These are phyloP conservation scores for Ceratocystis cacaofunesta DNA, from an alignment of 2,329 filamentous ascomycete species.

Conservation along the genomic window DNA sequence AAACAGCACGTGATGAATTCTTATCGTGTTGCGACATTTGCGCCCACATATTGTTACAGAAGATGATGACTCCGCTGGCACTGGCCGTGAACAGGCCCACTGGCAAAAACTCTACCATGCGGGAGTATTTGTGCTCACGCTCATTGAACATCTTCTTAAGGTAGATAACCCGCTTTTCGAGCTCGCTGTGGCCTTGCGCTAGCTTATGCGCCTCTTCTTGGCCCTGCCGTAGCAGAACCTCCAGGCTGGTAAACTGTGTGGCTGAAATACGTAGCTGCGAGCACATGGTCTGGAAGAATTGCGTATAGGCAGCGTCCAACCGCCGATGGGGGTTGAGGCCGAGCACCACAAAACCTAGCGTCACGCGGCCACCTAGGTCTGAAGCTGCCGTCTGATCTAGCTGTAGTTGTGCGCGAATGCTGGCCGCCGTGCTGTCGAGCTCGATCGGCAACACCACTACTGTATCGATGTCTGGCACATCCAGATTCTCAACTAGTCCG, in stretches of 20 bases:
- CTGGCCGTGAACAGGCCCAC: conserved; percentile 80
- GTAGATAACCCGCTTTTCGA: conserved; percentile 41
- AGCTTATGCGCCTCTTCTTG: conserved; percentile 72
- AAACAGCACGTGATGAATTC: conserved; percentile 40
- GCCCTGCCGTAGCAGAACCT: conserved; percentile 63
- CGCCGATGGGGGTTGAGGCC: conserved; percentile 44
- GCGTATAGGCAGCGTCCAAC: conserved; percentile 60
- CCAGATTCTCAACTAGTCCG: conserved; percentile 48
- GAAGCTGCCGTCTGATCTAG: conserved; percentile 48
- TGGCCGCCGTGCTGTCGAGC: conserved; percentile 49
- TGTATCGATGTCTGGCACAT: conserved; percentile 56
- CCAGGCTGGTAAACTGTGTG: conserved; percentile 4
- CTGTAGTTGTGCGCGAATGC: conserved; percentile 46
- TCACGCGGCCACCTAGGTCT: conserved; percentile 27
- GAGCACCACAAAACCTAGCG: conserved; percentile 13
- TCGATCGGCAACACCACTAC: conserved; percentile 68
- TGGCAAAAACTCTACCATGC: conserved; percentile 72
- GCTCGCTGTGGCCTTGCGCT: conserved; percentile 42
- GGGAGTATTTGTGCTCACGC: conserved; percentile 63
- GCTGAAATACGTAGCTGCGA: conserved; percentile 10
- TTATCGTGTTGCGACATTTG: conserved; percentile 46
- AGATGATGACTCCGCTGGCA: conserved; percentile 53
- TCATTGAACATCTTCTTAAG: conserved; percentile 40
- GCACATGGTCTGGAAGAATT: conserved; percentile 49
- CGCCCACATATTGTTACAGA: conserved; percentile 70